Evolutionary conservation across 2,329 filamentous ascomycete genomes (phyloP).

Genomic region (Beauveria bassiana): DNA sequence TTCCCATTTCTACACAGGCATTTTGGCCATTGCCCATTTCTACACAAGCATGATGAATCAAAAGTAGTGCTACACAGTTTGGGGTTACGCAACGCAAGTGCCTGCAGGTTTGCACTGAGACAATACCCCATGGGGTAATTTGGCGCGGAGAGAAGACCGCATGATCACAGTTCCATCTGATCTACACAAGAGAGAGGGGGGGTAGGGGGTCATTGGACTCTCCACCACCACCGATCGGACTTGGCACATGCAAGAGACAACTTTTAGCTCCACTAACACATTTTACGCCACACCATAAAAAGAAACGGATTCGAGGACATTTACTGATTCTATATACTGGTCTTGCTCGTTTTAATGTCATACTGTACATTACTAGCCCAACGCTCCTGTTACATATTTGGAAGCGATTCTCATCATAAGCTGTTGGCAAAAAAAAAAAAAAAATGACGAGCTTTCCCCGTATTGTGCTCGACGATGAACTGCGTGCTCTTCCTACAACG

Average conservation of each 20-base stretch:
- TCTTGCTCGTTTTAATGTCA: not conserved
- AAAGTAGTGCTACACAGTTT: not conserved
- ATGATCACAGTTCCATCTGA: not conserved
- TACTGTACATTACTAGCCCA: not conserved
- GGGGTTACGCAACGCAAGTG: not conserved
- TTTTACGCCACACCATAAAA: not conserved
- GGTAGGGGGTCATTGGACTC: not conserved
- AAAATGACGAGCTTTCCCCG: too few species aligned
- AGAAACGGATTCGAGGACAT: too few species aligned
- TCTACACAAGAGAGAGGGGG: not conserved
- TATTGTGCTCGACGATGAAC: too few species aligned
- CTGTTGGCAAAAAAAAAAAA: not conserved
- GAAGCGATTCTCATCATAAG: not conserved
- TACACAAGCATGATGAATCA: not conserved
- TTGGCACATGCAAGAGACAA: not conserved
- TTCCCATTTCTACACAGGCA: not conserved
- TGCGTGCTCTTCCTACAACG: too few species aligned
- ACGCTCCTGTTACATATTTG: not conserved
- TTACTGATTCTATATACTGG: not conserved
- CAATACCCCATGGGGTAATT: constrained; percentile 6
- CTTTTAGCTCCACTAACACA: not conserved
- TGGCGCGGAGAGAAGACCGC: constrained; percentile 3
- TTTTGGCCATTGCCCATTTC: not conserved
- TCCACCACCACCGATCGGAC: not conserved
- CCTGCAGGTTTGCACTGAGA: not conserved